Evolutionary conservation across 2,329 filamentous ascomycete genomes (phyloP).

Genomic region (Tolypocladium pustulatum): DNA sequence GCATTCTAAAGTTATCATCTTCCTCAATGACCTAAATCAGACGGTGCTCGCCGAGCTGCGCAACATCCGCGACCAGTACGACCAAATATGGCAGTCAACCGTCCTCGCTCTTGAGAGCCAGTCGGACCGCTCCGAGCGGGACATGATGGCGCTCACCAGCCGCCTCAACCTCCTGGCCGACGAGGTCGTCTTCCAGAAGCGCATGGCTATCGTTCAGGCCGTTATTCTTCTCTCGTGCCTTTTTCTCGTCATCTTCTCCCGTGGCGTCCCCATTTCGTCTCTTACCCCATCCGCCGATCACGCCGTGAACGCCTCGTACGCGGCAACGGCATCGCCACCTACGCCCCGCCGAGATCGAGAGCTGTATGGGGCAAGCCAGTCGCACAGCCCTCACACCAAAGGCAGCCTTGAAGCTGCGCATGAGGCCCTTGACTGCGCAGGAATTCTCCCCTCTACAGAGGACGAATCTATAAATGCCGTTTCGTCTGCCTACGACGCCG

Average conservation of each 20-base stretch:
- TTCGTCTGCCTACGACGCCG: background rate
- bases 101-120: conserved; percentile 85
- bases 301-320: conserved; percentile 9
- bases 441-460: background rate
- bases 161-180: conserved; percentile 86
- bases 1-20: conserved; percentile 68
- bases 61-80: conserved; percentile 74
- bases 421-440: background rate
- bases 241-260: conserved; percentile 73
- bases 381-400: background rate
- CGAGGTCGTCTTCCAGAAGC: conserved; percentile 76
- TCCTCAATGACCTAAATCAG: conserved; percentile 74
- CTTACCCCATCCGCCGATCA: conserved; percentile 19
- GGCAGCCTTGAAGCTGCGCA: background rate
- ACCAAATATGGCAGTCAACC: conserved; percentile 93
- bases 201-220: conserved; percentile 88
- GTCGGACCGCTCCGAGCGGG: conserved; percentile 70
- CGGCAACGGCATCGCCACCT: conserved; percentile 9
- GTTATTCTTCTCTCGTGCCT: conserved; percentile 80
- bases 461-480: background rate
- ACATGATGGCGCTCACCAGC: conserved; percentile 71
- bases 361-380: background rate
- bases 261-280: conserved; percentile 31
- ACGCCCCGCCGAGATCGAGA: conserved; percentile 4
- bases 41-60: conserved; percentile 77